Evolutionary conservation across 345 rosid species (phyloP).

Genomic region (Boechera stricta): DNA sequence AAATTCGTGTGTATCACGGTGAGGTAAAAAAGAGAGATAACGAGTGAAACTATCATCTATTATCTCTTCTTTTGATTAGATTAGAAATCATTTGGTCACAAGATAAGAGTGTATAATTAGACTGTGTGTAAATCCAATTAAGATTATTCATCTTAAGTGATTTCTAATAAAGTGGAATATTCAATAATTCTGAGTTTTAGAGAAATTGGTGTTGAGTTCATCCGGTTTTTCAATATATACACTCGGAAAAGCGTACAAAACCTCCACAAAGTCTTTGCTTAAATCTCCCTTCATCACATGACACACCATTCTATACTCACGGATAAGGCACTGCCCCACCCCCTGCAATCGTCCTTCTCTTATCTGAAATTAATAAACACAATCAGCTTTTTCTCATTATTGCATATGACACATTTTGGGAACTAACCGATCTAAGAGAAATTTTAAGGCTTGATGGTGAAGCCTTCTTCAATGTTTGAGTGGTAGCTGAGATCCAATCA

Average conservation of each 20-base stretch:
- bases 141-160: no score
- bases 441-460: slow-evolving; percentile 90
- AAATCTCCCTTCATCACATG: slow-evolving; percentile 73
- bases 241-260: slow-evolving; percentile 24
- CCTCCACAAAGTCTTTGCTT: slow-evolving; percentile 87
- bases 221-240: no score
- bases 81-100: no score
- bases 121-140: no score
- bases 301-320: slow-evolving; percentile 82
- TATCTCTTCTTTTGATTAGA: no score
- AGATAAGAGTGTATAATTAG: no score
- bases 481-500: slow-evolving; percentile 61
- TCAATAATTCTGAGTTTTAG: no score
- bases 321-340: slow-evolving; percentile 74
- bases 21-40: no score
- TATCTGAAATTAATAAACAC: slow-evolving; percentile 55
- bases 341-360: slow-evolving; percentile 87
- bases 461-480: slow-evolving; percentile 65
- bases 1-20: no score
- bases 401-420: neutral
- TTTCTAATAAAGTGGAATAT: no score
- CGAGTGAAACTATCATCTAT: no score
- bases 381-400: slow-evolving; percentile 10
- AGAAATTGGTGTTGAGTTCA: no score
- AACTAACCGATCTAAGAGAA: slow-evolving; percentile 73